Percentiles rank a stretch among this genome's conserved stretches.
Evolutionary conservation across 345 rosid species (phyloP).

Genomic region (Dimocarpus longan): DNA sequence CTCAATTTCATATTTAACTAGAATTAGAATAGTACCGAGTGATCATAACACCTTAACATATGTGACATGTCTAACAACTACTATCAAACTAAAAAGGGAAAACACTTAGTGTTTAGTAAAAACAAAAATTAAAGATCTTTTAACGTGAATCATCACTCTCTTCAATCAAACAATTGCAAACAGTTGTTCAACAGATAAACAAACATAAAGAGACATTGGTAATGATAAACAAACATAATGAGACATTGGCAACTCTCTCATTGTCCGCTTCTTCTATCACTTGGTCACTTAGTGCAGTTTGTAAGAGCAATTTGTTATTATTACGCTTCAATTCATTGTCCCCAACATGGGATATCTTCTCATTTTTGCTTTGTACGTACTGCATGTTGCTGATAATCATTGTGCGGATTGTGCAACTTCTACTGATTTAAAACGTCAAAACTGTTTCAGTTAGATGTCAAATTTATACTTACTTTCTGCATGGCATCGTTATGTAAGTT

Average conservation of each 20-base stretch:
- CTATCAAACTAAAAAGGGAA: not conserved
- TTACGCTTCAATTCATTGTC: constrained; percentile 27
- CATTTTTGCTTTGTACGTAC: constrained; percentile 26
- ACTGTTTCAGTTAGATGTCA: constrained; percentile 24
- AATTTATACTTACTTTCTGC: constrained; percentile 30
- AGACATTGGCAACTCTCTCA: constrained; percentile 13
- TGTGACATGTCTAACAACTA: not conserved
- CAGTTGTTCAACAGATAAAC: not conserved
- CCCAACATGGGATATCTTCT: constrained; percentile 27
- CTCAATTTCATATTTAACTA: no score
- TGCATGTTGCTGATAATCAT: constrained; percentile 29
- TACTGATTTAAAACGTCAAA: constrained; percentile 32
- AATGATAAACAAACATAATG: not conserved
- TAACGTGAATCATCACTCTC: no score
- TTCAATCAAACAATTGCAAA: not conserved
- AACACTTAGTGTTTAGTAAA: not conserved
- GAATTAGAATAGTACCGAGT: no score
- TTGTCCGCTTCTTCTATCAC: constrained; percentile 21
- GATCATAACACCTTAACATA: constrained; percentile 26
- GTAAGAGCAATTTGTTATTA: constrained; percentile 30
- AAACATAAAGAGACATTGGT: not conserved
- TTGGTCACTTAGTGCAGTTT: constrained; percentile 16
- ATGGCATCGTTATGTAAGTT: constrained; percentile 21
- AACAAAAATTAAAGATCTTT: not conserved
- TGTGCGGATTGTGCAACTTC: constrained; percentile 25